Conservation (phyloP, 1,284 basidiomycete genomes). For the Fomitopsis betulina region DNA sequence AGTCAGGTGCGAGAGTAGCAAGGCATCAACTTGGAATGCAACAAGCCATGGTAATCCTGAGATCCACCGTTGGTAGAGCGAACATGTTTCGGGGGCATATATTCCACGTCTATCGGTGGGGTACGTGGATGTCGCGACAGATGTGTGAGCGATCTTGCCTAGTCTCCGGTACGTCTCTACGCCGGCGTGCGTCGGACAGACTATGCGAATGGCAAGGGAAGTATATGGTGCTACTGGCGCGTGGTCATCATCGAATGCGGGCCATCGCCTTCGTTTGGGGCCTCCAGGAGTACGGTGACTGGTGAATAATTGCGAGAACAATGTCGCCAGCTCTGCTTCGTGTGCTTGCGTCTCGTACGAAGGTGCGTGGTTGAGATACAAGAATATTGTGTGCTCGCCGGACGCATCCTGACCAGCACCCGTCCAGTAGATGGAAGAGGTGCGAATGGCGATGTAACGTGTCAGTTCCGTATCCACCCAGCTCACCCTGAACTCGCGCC, state of each 20-base stretch:
- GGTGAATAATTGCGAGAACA: constrained; percentile 16
- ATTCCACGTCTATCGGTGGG: constrained; percentile 36
- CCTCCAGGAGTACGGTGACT: background rate
- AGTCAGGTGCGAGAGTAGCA: constrained; percentile 36
- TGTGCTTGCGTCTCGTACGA: constrained; percentile 33
- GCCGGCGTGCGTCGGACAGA: constrained; percentile 32
- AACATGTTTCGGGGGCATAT: constrained; percentile 35
- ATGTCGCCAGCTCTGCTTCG: constrained; percentile 18
- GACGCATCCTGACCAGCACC: constrained; percentile 28
- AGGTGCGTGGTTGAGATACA: constrained; percentile 41
- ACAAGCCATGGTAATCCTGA: constrained; percentile 41
- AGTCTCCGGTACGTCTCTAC: constrained; percentile 36
- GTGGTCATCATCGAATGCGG: constrained; percentile 23
- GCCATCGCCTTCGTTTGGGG: constrained; percentile 18
- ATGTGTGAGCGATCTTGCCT: constrained; percentile 32
- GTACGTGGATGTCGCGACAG: constrained; percentile 30
- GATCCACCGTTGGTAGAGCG: constrained; percentile 33
- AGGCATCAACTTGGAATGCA: constrained; percentile 51
- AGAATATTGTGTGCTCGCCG: constrained; percentile 33
- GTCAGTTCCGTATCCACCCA: constrained; percentile 19
- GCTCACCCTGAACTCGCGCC: constrained; percentile 41
- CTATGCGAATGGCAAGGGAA: constrained; percentile 44
- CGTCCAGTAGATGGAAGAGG: constrained; percentile 37
- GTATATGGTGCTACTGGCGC: constrained; percentile 37
- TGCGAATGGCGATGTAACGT: constrained; percentile 40